Conservation (phyloP, 139 green algal genomes). For the Haematococcus sp. region DNA sequence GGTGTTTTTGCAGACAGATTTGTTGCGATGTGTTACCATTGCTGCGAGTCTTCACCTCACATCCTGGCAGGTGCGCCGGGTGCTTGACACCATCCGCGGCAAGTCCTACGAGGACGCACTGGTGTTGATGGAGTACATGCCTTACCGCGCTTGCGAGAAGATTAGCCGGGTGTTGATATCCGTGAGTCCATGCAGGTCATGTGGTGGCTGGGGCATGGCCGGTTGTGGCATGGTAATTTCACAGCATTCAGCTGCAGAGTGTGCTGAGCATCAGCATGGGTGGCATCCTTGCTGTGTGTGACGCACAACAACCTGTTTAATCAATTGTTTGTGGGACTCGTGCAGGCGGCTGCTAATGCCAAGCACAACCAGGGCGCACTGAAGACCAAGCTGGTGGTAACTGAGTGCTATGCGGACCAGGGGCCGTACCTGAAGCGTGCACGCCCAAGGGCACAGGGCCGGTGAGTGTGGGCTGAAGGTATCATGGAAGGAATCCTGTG, state of each 20-base stretch:
- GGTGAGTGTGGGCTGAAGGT: conserved; percentile 33
- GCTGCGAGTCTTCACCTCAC: no score
- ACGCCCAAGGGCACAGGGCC: conserved; percentile 75
- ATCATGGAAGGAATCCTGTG: background rate
- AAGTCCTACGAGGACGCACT: conserved; percentile 91
- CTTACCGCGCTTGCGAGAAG: conserved; percentile 80
- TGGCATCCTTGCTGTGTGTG: no score
- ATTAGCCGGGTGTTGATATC: conserved; percentile 77
- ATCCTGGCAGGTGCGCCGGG: conserved; percentile 72
- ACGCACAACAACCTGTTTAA: no score
- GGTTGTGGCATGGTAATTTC: no score
- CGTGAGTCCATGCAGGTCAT: conserved; percentile 22
- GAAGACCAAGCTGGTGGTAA: conserved; percentile 85
- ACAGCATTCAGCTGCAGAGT: no score
- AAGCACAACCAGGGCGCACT: conserved; percentile 91
- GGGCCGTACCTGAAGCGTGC: conserved; percentile 83
- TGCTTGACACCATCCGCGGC: conserved; percentile 90
- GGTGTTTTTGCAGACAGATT: no score
- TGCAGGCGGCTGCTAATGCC: conserved; percentile 89
- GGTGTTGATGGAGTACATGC: conserved; percentile 93
- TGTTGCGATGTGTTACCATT: background rate
- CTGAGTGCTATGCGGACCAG: conserved; percentile 77
- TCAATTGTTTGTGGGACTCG: no score
- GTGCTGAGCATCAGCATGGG: no score
- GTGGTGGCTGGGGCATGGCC: no score